Conservation (phyloP, 306 rosid species). For the Begonia peltatifolia region DNA sequence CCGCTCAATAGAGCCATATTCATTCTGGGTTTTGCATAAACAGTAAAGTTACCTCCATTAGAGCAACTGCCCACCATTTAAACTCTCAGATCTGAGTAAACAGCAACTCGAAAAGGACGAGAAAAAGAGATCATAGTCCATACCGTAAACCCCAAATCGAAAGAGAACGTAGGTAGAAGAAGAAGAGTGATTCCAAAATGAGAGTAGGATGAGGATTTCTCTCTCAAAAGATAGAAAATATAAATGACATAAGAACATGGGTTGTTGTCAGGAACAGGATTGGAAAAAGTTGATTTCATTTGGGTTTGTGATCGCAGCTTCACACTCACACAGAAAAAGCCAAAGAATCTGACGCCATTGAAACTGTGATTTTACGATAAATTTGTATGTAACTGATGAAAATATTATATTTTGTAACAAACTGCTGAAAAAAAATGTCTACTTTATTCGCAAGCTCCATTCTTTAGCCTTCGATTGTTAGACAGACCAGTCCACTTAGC, state of each 20-base stretch:
- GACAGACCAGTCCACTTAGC: neutral
- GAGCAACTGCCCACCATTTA: constrained; percentile 7
- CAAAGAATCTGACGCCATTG: constrained; percentile 32
- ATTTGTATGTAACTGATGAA: constrained; percentile 13
- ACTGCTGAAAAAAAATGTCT: neutral
- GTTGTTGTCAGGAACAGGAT: constrained; percentile 45
- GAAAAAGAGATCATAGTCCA: constrained; percentile 7
- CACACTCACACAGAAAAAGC: constrained; percentile 5
- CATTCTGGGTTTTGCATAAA: constrained; percentile 20
- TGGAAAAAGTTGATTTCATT: constrained; percentile 31
- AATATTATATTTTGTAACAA: neutral
- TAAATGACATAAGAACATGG: constrained; percentile 32
- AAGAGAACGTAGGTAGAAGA: neutral
- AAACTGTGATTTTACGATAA: constrained; percentile 15
- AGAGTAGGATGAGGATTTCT: constrained; percentile 18
- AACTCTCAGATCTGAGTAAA: neutral
- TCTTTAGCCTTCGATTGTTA: neutral
- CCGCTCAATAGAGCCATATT: no score
- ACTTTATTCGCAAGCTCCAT: neutral
- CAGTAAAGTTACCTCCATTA: constrained; percentile 16
- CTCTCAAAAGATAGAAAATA: constrained; percentile 14
- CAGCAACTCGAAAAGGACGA: no score
- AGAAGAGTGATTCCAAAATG: constrained; percentile 6
- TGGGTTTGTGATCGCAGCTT: constrained; percentile 18
- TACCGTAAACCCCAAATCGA: constrained; percentile 8